These are phyloP conservation scores for Trapa bicornis DNA, from an alignment of 345 rosid species.

Conservation along the genomic window DNA sequence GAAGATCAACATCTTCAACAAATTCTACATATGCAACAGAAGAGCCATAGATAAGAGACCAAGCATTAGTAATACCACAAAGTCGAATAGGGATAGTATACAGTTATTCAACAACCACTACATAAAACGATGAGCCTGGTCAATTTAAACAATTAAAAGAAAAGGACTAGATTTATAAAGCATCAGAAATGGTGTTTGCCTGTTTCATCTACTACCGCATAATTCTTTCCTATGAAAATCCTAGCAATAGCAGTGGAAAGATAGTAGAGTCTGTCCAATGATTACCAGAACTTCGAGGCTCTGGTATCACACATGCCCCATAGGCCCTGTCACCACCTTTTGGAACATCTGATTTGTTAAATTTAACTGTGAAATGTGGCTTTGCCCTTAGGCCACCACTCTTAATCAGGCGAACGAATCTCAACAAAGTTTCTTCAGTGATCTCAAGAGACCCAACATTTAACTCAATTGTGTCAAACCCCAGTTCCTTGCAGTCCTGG, in stretches of 20 bases:
- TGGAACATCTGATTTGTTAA: slow-evolving; percentile 71
- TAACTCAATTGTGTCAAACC: slow-evolving; percentile 78
- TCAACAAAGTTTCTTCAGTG: slow-evolving; percentile 73
- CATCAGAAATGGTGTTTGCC: not conserved
- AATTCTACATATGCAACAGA: slow-evolving; percentile 26
- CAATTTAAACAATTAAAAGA: too few species aligned
- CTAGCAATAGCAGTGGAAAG: not conserved
- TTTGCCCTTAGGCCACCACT: slow-evolving; percentile 69
- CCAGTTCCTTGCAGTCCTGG: slow-evolving; percentile 80
- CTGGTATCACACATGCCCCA: slow-evolving; percentile 65
- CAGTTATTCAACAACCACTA: not conserved
- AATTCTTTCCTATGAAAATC: not conserved
- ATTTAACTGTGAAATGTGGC: slow-evolving; percentile 64
- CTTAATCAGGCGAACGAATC: slow-evolving; percentile 77
- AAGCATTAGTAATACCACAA: not conserved
- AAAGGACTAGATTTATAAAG: not conserved
- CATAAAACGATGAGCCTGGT: too few species aligned
- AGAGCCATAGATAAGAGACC: not conserved
- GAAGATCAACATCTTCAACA: slow-evolving; percentile 69
- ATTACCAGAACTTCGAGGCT: slow-evolving; percentile 63
- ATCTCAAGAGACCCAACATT: slow-evolving; percentile 65
- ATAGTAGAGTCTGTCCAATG: not conserved
- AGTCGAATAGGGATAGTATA: not conserved
- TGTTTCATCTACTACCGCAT: not conserved
- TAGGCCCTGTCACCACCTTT: slow-evolving; percentile 42